These are phyloP conservation scores for Phanerochaete sordida DNA, from an alignment of 768 basidiomycete species.

Conservation along the genomic window DNA sequence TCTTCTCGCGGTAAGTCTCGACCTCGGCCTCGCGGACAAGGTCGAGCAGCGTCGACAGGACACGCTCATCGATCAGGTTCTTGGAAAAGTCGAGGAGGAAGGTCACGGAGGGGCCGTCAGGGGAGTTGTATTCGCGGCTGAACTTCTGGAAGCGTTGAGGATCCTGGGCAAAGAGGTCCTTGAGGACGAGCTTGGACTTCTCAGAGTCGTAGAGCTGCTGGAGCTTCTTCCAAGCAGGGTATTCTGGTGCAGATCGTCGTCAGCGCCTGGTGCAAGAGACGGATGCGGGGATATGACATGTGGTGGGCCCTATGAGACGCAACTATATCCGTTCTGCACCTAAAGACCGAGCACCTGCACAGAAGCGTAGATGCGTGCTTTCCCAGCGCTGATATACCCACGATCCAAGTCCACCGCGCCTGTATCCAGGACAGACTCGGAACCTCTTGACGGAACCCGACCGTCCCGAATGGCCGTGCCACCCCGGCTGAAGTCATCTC, in stretches of 20 bases:
- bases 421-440: too few relatives aligned
- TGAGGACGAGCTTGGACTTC: slow-evolving; percentile 72
- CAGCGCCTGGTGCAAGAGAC: neutral
- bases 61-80: slow-evolving; percentile 86
- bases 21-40: slow-evolving; percentile 86
- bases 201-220: slow-evolving; percentile 77
- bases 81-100: slow-evolving; percentile 97
- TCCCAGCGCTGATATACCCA: neutral
- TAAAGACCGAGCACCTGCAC: too few relatives aligned
- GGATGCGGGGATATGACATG: neutral
- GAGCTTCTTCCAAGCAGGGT: slow-evolving; percentile 88
- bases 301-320: neutral
- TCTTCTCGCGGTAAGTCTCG: slow-evolving; percentile 81
- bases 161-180: slow-evolving; percentile 90
- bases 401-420: too few relatives aligned
- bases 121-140: slow-evolving; percentile 69
- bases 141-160: slow-evolving; percentile 84
- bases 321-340: too few relatives aligned
- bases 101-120: slow-evolving; percentile 63
- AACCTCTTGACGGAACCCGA: too few relatives aligned
- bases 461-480: too few relatives aligned
- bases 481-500: too few relatives aligned
- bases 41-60: slow-evolving; percentile 71
- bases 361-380: too few relatives aligned
- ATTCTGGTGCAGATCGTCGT: slow-evolving; percentile 48